A percentile compares a stretch with the other conserved stretches of the same genome.
phyloP scores from a whole-genome alignment of 306 rosid species.

The Begonia loranthoides region DNA sequence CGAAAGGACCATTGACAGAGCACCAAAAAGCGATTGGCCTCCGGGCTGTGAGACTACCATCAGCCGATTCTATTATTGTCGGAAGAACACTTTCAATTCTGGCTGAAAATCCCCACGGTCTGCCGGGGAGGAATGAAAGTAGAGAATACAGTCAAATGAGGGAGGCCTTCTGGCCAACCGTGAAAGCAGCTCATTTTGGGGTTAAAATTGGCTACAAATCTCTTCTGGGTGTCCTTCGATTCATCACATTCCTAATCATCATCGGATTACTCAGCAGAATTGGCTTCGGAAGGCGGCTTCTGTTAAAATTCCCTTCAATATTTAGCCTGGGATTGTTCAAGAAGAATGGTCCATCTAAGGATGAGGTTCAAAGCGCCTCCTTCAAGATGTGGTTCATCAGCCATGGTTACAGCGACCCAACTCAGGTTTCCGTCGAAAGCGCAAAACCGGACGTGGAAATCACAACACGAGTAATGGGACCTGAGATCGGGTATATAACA shows the following conservation, averaged over 20 bases:
- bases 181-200: conserved; percentile 71
- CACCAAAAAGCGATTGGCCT: conserved; percentile 58
- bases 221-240: conserved; percentile 28
- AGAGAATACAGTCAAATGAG: conserved; percentile 32
- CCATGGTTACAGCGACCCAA: conserved; percentile 38
- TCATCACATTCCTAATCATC: conserved; percentile 28
- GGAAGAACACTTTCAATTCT: conserved; percentile 54
- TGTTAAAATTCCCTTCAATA: conserved; percentile 57
- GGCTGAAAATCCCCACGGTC: conserved; percentile 52
- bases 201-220: conserved; percentile 59
- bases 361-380: conserved; percentile 55
- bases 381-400: conserved; percentile 92
- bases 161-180: conserved; percentile 50
- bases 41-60: conserved; percentile 63
- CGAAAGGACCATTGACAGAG: conserved; percentile 40
- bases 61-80: conserved; percentile 65
- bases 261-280: conserved; percentile 45
- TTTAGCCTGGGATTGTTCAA: conserved; percentile 66
- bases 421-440: conserved; percentile 24
- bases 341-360: conserved; percentile 69
- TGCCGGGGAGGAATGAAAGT: conserved; percentile 51
- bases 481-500: conserved; percentile 76
- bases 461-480: conserved; percentile 67
- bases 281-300: conserved; percentile 65
- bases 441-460: conserved; percentile 60